Percentiles rank a stretch among this genome's conserved stretches.
Conservation (phyloP, 345 rosid species). For the Conringia planisiliqua region DNA sequence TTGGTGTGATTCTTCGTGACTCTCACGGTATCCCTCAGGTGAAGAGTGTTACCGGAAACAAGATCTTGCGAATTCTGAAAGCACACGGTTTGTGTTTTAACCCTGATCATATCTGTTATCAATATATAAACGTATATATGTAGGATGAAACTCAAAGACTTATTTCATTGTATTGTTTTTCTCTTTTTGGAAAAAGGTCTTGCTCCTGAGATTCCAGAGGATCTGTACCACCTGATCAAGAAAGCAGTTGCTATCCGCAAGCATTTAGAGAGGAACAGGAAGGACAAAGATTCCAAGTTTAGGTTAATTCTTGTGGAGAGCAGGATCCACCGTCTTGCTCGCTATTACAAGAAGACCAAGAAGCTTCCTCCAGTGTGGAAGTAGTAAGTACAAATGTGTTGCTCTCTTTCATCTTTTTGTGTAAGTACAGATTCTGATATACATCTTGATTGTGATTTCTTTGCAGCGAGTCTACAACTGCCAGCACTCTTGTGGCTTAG, state of each 20-base stretch:
- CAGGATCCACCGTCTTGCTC: constrained; percentile 51
- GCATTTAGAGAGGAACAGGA: background rate
- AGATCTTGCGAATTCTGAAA: constrained; percentile 62
- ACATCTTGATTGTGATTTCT: background rate
- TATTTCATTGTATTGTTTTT: background rate
- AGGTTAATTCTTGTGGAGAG: constrained; percentile 5
- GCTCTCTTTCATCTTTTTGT: background rate
- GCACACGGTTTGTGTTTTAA: constrained; percentile 41
- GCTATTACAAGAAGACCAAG: constrained; percentile 88
- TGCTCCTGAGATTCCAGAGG: constrained; percentile 88
- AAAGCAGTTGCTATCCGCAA: constrained; percentile 1
- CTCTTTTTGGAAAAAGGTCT: constrained; percentile 40
- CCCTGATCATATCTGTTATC: background rate
- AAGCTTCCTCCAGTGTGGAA: constrained; percentile 92
- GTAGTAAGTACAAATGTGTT: constrained; percentile 41
- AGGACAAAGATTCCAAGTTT: constrained; percentile 3
- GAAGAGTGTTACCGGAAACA: constrained; percentile 59
- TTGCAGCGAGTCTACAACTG: constrained; percentile 59
- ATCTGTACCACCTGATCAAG: constrained; percentile 57
- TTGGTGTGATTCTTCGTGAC: constrained; percentile 73
- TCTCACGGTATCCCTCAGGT: constrained; percentile 72
- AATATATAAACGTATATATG: background rate
- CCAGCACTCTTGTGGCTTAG: constrained; percentile 61
- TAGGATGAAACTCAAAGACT: background rate
- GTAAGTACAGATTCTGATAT: background rate